A percentile compares a stretch with the other conserved stretches of the same genome.
phyloP scores from a whole-genome alignment of 306 rosid species.

The Hippophae tibetana region DNA sequence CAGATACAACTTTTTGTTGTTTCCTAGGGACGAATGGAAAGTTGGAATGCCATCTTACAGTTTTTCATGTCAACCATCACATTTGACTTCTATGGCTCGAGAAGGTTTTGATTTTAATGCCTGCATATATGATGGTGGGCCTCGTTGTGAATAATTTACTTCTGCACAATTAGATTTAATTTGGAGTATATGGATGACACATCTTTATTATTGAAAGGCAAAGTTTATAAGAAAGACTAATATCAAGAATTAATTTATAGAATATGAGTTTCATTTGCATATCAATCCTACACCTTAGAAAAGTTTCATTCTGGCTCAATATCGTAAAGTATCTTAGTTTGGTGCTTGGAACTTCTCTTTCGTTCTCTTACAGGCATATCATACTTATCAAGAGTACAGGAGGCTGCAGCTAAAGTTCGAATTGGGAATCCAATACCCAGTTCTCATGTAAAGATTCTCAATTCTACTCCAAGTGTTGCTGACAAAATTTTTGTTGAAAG shows the following conservation, averaged over 20 bases:
- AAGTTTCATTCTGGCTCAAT: not conserved
- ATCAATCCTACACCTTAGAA: not conserved
- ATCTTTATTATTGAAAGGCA: not conserved
- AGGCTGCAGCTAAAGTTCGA: slow-evolving; percentile 43
- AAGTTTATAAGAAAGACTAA: not conserved
- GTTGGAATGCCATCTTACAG: slow-evolving; percentile 80
- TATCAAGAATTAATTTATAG: not conserved
- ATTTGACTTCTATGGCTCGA: slow-evolving; percentile 59
- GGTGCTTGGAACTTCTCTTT: slow-evolving; percentile 8
- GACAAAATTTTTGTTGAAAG: slow-evolving; percentile 63
- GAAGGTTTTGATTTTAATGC: slow-evolving; percentile 83
- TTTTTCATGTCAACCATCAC: slow-evolving; percentile 66
- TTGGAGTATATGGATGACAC: not conserved
- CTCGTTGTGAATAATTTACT: slow-evolving; percentile 5
- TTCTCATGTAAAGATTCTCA: slow-evolving; percentile 22
- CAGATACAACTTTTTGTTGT: slow-evolving; percentile 76
- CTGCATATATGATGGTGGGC: slow-evolving; percentile 67
- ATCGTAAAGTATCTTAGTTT: not conserved
- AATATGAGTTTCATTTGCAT: not conserved
- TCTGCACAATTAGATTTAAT: not conserved
- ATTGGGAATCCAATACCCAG: slow-evolving; percentile 32
- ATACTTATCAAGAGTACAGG: slow-evolving; percentile 76
- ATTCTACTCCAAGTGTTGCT: slow-evolving; percentile 42
- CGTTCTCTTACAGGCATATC: slow-evolving; percentile 57
- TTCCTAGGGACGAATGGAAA: slow-evolving; percentile 77